phyloP scores from a whole-genome alignment of 2,329 filamentous ascomycete species.

The Aureobasidium mangrovei region DNA sequence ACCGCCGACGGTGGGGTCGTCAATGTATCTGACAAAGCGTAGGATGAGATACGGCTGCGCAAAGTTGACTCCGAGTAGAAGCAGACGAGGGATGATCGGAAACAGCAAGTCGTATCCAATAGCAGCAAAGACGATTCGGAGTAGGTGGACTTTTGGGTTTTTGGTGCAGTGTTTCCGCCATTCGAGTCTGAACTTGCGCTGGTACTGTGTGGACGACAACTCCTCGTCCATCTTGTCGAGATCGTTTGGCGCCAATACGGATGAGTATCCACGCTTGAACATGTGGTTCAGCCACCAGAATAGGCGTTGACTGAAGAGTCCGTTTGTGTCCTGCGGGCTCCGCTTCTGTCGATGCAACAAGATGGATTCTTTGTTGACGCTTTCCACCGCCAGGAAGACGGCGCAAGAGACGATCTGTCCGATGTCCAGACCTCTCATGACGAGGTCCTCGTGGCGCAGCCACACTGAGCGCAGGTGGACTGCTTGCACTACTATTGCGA shows the following conservation, averaged over 20 bases:
- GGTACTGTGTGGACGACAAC: conserved; percentile 19
- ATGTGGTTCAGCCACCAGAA: conserved; percentile 32
- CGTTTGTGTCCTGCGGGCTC: conserved; percentile 30
- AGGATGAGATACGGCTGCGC: conserved; percentile 24
- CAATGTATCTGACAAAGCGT: conserved; percentile 20
- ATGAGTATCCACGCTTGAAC: conserved; percentile 23
- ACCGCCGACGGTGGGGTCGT: conserved; percentile 13
- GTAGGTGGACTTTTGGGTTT: conserved; percentile 12
- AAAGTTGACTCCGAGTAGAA: conserved; percentile 19
- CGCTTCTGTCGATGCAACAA: conserved; percentile 19
- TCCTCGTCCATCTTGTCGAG: conserved; percentile 23
- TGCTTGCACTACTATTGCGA: conserved; percentile 23
- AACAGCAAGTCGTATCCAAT: conserved; percentile 21
- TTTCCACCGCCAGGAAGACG: conserved; percentile 23
- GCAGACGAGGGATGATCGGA: conserved; percentile 20
- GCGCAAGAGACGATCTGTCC: conserved; percentile 20
- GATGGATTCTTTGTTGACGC: conserved; percentile 21
- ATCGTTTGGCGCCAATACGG: conserved; percentile 22
- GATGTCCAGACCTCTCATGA: conserved; percentile 16
- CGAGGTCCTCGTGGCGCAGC: conserved; percentile 19
- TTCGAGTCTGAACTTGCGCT: conserved; percentile 17
- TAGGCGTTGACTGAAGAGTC: conserved; percentile 28
- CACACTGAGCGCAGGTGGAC: conserved; percentile 23
- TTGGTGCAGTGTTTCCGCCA: conserved; percentile 17
- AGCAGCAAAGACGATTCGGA: conserved; percentile 17